Percentiles rank a stretch among this genome's conserved stretches.
Evolutionary conservation across 768 basidiomycete genomes (phyloP).

Genomic region (Royoungia palumana): DNA sequence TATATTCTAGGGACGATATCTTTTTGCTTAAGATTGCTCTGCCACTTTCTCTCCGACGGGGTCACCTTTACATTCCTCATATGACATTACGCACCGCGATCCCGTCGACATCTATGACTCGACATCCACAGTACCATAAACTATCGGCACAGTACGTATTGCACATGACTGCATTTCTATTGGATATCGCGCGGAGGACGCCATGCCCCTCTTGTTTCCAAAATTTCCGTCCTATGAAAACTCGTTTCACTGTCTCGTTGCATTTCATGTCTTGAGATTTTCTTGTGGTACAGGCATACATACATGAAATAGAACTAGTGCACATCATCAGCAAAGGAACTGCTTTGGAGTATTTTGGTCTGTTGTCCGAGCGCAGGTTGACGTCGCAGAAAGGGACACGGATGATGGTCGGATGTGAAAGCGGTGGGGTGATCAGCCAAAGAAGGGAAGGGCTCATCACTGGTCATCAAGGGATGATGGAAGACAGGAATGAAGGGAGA

Average conservation of each 20-base stretch:
- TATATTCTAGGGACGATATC: conserved; percentile 33
- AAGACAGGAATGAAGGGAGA: too few species aligned
- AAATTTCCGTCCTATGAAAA: not conserved
- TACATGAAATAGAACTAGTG: conserved; percentile 19
- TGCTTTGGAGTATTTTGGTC: too few species aligned
- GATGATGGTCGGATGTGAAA: conserved; percentile 1
- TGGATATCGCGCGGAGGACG: conserved; percentile 14
- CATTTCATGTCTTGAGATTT: not conserved
- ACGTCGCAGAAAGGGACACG: conserved; percentile 3
- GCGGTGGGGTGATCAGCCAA: conserved; percentile 11
- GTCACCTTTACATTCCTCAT: conserved; percentile 11
- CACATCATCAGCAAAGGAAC: conserved; percentile 24
- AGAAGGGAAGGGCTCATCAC: not conserved
- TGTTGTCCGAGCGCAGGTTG: too few species aligned
- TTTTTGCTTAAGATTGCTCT: conserved; percentile 26
- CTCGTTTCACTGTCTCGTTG: conserved; percentile 7
- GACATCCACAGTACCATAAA: conserved; percentile 25
- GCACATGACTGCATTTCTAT: conserved; percentile 32
- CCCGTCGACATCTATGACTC: conserved; percentile 27
- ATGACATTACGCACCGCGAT: conserved; percentile 5
- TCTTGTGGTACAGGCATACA: conserved; percentile 15
- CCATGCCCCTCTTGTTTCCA: not conserved
- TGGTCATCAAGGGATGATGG: conserved; percentile 7
- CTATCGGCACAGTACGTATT: conserved; percentile 26
- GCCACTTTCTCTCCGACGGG: conserved; percentile 3